A percentile compares a stretch with the other conserved stretches of the same genome.
These are phyloP conservation scores for Colletotrichum musicola DNA, from an alignment of 2,329 filamentous ascomycete species.

Conservation along the genomic window DNA sequence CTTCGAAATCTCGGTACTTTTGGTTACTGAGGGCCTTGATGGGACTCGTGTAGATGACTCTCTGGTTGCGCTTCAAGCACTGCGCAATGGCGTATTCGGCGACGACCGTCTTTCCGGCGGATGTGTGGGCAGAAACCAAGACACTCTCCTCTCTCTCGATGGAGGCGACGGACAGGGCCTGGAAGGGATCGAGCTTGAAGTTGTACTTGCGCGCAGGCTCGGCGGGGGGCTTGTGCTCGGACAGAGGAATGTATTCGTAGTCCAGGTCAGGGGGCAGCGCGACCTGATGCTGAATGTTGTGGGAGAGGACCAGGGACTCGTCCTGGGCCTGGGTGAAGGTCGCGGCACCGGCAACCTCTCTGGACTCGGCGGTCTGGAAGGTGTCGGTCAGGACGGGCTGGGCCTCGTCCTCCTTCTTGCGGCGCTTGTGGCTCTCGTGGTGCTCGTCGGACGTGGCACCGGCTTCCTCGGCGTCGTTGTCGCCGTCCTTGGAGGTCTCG, in stretches of 20 bases:
- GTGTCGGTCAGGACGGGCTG: conserved; percentile 91
- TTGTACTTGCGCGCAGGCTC: conserved; percentile 86
- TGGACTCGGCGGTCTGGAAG: conserved; percentile 94
- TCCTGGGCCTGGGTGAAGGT: conserved; percentile 74
- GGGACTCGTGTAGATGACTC: conserved; percentile 98
- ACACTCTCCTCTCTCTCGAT: conserved; percentile 98
- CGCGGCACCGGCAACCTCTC: conserved; percentile 86
- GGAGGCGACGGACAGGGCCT: conserved; percentile 92
- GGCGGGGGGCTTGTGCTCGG: conserved; percentile 90
- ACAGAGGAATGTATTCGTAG: conserved; percentile 95
- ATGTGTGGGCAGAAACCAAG: conserved; percentile 95
- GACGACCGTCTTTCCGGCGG: conserved; percentile 97
- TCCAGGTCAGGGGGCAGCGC: conserved; percentile 93
- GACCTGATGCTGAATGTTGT: conserved; percentile 99
- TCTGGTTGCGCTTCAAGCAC: conserved; percentile 95
- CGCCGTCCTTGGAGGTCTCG: conserved; percentile 55
- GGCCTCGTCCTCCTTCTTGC: conserved; percentile 69
- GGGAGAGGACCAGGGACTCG: conserved; percentile 83
- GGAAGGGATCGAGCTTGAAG: conserved; percentile 97
- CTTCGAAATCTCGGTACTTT: conserved; percentile 96
- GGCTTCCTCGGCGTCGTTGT: conserved; percentile 47
- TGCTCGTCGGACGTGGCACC: conserved; percentile 48
- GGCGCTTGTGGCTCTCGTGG: conserved; percentile 68
- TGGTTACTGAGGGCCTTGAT: conserved; percentile 99
- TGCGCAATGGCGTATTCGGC: conserved; percentile 99